A percentile compares a stretch with the other conserved stretches of the same genome.
phyloP scores from a whole-genome alignment of 2,329 filamentous ascomycete genomes.

The Sporothrix dimorphospora region DNA sequence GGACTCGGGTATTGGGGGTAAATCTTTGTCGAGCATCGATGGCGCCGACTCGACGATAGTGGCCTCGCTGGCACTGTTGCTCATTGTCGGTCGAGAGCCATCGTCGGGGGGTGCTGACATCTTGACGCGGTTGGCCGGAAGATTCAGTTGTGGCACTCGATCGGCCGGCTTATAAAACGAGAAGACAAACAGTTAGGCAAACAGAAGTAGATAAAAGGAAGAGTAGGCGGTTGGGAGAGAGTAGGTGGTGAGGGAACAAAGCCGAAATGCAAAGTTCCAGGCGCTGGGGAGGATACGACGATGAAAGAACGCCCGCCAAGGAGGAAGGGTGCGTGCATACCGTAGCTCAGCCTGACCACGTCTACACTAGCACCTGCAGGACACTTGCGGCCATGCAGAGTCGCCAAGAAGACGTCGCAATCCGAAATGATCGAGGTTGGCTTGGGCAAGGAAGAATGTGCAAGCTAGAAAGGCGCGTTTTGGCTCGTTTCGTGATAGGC shows the following conservation, averaged over 20 bases:
- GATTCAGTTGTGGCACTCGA: slow-evolving; percentile 12
- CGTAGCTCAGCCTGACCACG: slow-evolving; percentile 20
- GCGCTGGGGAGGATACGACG: background rate
- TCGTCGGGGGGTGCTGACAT: slow-evolving; percentile 17
- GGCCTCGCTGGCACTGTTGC: background rate
- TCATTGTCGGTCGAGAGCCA: slow-evolving; percentile 19
- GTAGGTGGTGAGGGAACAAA: background rate
- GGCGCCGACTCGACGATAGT: background rate
- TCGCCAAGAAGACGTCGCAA: background rate
- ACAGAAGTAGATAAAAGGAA: background rate
- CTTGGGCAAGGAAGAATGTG: background rate
- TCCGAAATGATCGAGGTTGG: background rate
- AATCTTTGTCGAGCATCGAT: slow-evolving; percentile 31
- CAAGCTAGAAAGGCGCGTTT: background rate
- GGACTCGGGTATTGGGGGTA: slow-evolving; percentile 33
- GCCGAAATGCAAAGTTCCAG: background rate
- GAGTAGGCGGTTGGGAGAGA: background rate
- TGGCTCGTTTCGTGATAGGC: background rate
- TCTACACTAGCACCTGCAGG: slow-evolving; percentile 23
- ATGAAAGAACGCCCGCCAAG: background rate
- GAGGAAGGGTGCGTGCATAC: slow-evolving; percentile 9
- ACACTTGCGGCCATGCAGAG: slow-evolving; percentile 26
- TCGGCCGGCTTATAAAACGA: background rate
- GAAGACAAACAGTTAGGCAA: background rate
- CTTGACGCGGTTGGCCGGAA: slow-evolving; percentile 2